Conservation (phyloP, 2,329 filamentous ascomycete species). For the Hypoxylon sp. region DNA sequence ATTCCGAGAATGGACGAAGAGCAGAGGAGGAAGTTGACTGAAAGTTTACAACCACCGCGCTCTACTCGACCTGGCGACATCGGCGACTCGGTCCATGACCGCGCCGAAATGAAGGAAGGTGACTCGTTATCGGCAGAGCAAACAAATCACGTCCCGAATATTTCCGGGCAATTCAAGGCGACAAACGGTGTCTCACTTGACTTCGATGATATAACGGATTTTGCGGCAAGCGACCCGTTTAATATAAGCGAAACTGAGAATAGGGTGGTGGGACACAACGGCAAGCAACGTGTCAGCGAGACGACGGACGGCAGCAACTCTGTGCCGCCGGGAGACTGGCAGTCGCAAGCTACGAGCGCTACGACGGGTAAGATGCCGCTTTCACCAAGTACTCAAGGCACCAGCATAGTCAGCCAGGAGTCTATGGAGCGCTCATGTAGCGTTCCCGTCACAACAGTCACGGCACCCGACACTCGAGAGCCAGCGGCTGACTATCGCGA, state of each 20-base stretch:
- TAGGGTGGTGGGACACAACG: slow-evolving; percentile 45
- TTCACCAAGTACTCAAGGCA: slow-evolving; percentile 71
- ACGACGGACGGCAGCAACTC: slow-evolving; percentile 68
- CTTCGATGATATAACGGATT: slow-evolving; percentile 58
- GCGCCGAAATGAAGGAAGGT: slow-evolving; percentile 41
- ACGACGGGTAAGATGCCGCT: slow-evolving; percentile 70
- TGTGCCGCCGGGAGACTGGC: slow-evolving; percentile 65
- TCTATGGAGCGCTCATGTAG: slow-evolving; percentile 60
- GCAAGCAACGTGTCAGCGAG: slow-evolving; percentile 66
- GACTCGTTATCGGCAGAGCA: slow-evolving; percentile 38
- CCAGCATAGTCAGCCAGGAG: slow-evolving; percentile 69
- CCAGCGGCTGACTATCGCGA: neutral
- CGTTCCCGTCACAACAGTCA: slow-evolving; percentile 52
- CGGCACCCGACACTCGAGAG: slow-evolving; percentile 47
- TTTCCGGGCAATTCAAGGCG: slow-evolving; percentile 50
- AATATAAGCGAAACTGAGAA: slow-evolving; percentile 51
- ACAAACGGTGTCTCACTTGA: slow-evolving; percentile 54
- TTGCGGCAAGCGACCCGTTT: slow-evolving; percentile 60
- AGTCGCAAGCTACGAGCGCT: slow-evolving; percentile 68
- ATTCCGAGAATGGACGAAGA: slow-evolving; percentile 59
- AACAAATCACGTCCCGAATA: slow-evolving; percentile 44
- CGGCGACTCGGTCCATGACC: slow-evolving; percentile 35
- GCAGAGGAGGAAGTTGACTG: slow-evolving; percentile 47
- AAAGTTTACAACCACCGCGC: slow-evolving; percentile 56
- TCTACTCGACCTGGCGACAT: slow-evolving; percentile 44